Base-by-base conservation (phyloP, 768 basidiomycete genomes). In the Punctularia strigosozonata region DNA sequence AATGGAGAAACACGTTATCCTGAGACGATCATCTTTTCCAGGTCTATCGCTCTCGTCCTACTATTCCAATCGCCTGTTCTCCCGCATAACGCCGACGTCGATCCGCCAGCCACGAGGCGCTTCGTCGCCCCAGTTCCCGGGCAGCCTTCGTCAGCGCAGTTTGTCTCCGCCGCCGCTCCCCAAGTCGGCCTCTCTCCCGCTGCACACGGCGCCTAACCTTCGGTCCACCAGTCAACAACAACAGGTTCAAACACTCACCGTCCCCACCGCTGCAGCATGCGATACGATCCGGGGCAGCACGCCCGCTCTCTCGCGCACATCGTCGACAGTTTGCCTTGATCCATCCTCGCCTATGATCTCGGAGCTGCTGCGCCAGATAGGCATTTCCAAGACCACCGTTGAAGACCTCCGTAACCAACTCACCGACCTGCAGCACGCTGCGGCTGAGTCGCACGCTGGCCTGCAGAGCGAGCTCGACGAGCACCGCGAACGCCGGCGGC, bases 91-190 rank as follows among this genome's bases (percentile, higher is more conserved):
- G 60, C 70, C 15, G 65, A 70, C 39, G 66, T 70, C 51, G 64
- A 60, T 40, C 52, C 69, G 6, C n/a, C n/a, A n/a, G 19, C 33
- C 10, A 34, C 33, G 13, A 34, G 13, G n/a, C 18, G 10, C 33
- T 10, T 19, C 33, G 19, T 19, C 33, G 10, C 33, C 33, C 20
- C 33, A 19, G 33, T 34, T 19, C 7, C 33, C 18, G 46, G 21
- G 43, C 51, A 36, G 43, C 50, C 39, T 38, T 44, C 59, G 71
- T 46, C 75, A 75, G 60, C 73, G 83, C 40, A 83, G 72, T 52
- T 72, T 71, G n/a, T 76, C 81, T 0, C 86, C 87, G 1, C 87
- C 87, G 1, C 87, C 86, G 25, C 65, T 88, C 15, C 86, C 86
- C 19, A 84, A 88, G 59, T 81, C 85, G 4, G 86, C 69, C 13